Evolutionary conservation across 352 stramenopile species (phyloP).

Genomic region (Phytopythium cucurbitacearum): DNA sequence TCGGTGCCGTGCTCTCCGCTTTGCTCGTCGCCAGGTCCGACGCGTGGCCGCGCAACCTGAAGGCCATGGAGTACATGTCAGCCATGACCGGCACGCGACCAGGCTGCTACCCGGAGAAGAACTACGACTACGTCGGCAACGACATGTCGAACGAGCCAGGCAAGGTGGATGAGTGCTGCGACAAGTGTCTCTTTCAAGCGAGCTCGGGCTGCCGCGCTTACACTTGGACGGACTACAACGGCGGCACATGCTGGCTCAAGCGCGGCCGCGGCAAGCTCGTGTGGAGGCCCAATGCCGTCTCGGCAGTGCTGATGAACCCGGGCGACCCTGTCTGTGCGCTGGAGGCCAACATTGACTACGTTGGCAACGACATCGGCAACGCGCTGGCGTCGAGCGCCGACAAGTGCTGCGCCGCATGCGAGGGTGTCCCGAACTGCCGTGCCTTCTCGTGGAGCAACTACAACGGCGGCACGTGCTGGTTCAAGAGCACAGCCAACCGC

Average conservation of each 20-base stretch:
- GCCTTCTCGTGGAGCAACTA: conserved; percentile 44
- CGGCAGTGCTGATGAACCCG: conserved; percentile 8
- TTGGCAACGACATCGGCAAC: conserved; percentile 12
- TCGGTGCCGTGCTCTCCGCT: too few relatives aligned
- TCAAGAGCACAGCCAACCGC: conserved; percentile 35
- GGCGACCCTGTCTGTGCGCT: conserved; percentile 6
- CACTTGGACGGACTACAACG: conserved; percentile 35
- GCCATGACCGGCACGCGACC: too few relatives aligned
- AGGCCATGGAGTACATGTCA: too few relatives aligned
- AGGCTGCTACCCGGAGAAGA: too few relatives aligned
- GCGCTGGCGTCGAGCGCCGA: conserved; percentile 1
- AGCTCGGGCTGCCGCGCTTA: conserved; percentile 26
- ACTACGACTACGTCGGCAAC: conserved; percentile 30
- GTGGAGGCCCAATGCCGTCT: conserved; percentile 15
- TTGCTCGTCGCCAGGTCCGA: too few relatives aligned
- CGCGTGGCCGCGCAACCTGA: too few relatives aligned
- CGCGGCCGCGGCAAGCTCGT: conserved; percentile 21
- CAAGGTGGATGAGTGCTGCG: conserved; percentile 16
- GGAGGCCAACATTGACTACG: conserved; percentile 12
- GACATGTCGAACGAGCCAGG: conserved; percentile 16
- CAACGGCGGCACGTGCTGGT: conserved; percentile 46
- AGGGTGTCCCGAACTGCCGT: conserved; percentile 5
- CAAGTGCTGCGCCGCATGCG: conserved; percentile 13
- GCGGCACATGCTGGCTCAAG: conserved; percentile 58
- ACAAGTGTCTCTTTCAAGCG: conserved; percentile 10